Base-by-base conservation (phyloP, 2,329 filamentous ascomycete genomes). In the Pseudogymnoascus sp. region DNA sequence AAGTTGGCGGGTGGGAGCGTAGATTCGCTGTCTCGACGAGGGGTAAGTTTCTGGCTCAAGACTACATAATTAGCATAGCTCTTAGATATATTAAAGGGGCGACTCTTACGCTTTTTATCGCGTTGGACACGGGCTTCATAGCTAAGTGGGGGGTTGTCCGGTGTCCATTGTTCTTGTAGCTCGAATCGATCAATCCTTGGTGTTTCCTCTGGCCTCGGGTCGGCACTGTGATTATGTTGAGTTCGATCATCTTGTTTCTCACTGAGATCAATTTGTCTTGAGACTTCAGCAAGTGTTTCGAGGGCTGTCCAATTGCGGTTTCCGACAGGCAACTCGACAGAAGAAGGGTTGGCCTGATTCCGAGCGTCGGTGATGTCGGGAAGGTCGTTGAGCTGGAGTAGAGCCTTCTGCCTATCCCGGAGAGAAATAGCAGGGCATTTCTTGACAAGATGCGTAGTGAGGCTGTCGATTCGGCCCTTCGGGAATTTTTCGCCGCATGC, bases 221-320 rank as follows among this genome's bases (percentile, higher is more conserved):
- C 71, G 66, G 71, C 73, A 67, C 74, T 79, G 73, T 74, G 76
- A 67, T 74, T 79, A 64, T 80, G 71, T 65, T 75, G 76, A 4
- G 77, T 78, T 64, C 81, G 75, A 62, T 79, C 78, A 67, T 83
- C 82, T 60, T 80, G 82, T 70, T 85, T 85, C 69, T 86, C 82
- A 64, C 79, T 83, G 13, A 85, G 78, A 68, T 89, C 89, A 63
- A 94, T 84, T 73, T 90, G 90, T 59, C 91, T 84, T 59, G 92
- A 95, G 0, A 92, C 92, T 75, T 96, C 92, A 33, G 92, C 92
- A 21, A 96, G 80, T 4, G 92, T 92, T 72, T 95, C 90, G 38
- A 96, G 79, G 1, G 90, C 90, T 65, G 90, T 91, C 81, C 91
- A 91, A 66, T 85, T 84, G 67, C 84, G 82, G 66, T 79, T 79